Conservation (phyloP, 2,329 filamentous ascomycete genomes). For the Xylaria sp. region DNA sequence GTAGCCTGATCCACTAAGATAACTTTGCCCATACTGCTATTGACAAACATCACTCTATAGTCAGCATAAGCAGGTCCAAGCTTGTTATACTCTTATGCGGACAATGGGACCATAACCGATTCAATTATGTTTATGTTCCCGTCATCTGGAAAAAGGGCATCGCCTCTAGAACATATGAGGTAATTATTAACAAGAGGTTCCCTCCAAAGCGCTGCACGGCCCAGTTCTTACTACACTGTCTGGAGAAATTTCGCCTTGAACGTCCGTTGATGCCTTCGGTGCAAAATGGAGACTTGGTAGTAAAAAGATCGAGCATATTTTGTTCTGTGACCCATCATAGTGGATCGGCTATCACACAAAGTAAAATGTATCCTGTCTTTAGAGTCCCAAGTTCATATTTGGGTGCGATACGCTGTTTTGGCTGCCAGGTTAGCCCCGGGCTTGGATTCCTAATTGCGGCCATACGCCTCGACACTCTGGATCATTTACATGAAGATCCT, state of each 20-base stretch:
- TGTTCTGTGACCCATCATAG: too few species aligned
- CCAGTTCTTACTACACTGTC: too few species aligned
- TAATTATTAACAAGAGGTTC: too few species aligned
- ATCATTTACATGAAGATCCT: slow-evolving; percentile 20
- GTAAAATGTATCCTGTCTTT: background rate
- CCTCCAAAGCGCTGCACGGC: too few species aligned
- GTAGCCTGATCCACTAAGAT: background rate
- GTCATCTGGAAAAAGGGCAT: background rate
- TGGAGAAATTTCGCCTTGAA: too few species aligned
- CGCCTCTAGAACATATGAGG: background rate
- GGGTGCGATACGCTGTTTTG: background rate
- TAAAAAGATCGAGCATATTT: background rate
- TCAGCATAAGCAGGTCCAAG: too few species aligned
- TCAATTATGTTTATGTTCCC: slow-evolving; percentile 15
- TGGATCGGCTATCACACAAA: background rate
- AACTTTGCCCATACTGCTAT: too few species aligned
- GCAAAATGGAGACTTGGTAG: background rate
- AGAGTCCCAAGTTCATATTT: too few species aligned
- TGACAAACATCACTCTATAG: too few species aligned
- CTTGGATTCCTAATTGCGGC: background rate
- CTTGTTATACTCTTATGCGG: slow-evolving; percentile 24
- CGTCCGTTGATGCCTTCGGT: background rate
- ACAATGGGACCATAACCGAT: slow-evolving; percentile 16
- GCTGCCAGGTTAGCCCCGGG: background rate
- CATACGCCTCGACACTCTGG: background rate